Conservation (phyloP, 2,329 filamentous ascomycete species). For the Colletotrichum brevisporum region DNA sequence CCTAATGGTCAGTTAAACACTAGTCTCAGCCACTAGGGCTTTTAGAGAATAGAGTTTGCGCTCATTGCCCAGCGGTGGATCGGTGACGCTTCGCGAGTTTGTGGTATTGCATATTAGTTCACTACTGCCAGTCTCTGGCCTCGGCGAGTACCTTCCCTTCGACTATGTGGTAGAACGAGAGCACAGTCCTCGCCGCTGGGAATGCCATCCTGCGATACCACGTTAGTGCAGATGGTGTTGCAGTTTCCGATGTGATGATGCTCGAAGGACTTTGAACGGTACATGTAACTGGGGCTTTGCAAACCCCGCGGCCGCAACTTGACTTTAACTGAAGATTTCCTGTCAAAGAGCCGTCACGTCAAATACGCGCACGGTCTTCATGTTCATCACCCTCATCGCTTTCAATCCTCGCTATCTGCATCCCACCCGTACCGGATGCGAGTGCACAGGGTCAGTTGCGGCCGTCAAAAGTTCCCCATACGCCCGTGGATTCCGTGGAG, state of each 20-base stretch:
- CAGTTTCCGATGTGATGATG: background rate
- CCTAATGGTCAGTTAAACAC: too few relatives aligned
- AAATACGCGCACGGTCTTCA: slow-evolving; percentile 5
- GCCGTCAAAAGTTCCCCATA: background rate
- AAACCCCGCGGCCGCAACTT: background rate
- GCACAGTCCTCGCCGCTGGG: slow-evolving; percentile 12
- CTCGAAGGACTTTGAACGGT: background rate
- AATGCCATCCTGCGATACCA: background rate
- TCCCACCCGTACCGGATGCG: background rate
- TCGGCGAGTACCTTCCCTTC: slow-evolving; percentile 6
- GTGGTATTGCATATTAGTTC: background rate
- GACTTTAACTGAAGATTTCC: background rate
- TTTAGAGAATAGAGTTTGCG: slow-evolving; percentile 6
- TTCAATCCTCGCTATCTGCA: background rate
- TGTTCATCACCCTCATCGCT: slow-evolving; percentile 7
- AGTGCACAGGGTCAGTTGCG: slow-evolving; percentile 1
- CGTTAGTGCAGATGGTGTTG: slow-evolving; percentile 19
- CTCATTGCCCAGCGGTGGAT: slow-evolving; percentile 3
- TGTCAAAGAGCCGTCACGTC: slow-evolving; percentile 2
- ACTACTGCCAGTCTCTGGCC: background rate
- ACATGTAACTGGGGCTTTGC: background rate
- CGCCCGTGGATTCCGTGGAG: background rate
- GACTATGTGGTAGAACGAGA: background rate
- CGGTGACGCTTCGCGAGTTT: slow-evolving; percentile 6
- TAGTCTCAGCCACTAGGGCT: slow-evolving; percentile 3